Evolutionary conservation across 129 eudicot genomes (phyloP).

Genomic region (Flaveria sonorensis): DNA sequence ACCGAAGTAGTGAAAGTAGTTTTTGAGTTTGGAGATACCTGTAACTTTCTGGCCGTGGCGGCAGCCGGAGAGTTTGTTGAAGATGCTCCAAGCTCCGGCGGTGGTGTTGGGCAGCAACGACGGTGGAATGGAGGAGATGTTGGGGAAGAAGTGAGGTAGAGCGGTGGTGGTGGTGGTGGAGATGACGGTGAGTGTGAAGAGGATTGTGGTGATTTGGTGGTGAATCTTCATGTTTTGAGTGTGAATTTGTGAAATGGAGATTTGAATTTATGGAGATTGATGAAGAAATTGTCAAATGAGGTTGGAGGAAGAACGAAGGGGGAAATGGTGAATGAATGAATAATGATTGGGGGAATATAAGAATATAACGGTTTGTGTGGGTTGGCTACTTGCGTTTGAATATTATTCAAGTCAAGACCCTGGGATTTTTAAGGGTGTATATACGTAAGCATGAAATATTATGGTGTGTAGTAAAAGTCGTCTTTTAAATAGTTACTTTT

Average conservation of each 20-base stretch:
- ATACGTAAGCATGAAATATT: too few species aligned
- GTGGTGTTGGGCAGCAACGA: conserved; percentile 42
- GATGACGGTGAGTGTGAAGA: not conserved
- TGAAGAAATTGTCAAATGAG: conserved; percentile 16
- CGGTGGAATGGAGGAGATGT: conserved; percentile 58
- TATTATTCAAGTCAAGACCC: not conserved
- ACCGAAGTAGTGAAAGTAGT: conserved; percentile 58
- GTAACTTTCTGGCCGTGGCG: conserved; percentile 42
- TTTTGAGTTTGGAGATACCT: conserved; percentile 53
- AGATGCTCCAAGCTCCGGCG: conserved; percentile 50
- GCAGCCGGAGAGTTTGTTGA: conserved; percentile 53
- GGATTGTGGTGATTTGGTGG: not conserved
- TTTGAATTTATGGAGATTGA: conserved; percentile 18
- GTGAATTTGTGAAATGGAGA: conserved; percentile 4
- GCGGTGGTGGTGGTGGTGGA: conserved; percentile 29
- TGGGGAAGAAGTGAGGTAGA: conserved; percentile 72
- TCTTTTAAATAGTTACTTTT: too few species aligned
- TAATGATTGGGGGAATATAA: not conserved
- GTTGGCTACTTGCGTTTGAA: not conserved
- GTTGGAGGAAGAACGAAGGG: not conserved
- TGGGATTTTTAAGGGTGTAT: too few species aligned
- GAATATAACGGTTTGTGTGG: too few species aligned
- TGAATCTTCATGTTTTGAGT: conserved; percentile 3
- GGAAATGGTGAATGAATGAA: not conserved
- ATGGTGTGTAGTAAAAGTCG: too few species aligned